phyloP scores from a whole-genome alignment of 2,329 filamentous ascomycete genomes.

The Fusarium miscanthi region DNA sequence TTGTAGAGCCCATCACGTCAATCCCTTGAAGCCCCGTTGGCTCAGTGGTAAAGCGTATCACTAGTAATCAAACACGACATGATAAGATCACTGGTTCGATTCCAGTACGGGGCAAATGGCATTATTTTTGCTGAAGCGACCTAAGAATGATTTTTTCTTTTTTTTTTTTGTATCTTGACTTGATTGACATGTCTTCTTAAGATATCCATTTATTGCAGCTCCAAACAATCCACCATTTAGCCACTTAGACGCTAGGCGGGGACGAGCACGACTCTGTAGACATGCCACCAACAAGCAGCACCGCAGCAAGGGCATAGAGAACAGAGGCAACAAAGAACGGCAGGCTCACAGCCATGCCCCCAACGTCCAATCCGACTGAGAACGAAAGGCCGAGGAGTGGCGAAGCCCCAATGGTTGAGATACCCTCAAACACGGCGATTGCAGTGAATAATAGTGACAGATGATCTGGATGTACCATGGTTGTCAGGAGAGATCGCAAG shows the following conservation, averaged over 20 bases:
- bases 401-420: background rate
- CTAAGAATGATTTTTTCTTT: background rate
- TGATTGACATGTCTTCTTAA: accelerated
- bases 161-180: background rate
- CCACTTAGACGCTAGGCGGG: too few relatives aligned
- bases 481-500: constrained; percentile 1
- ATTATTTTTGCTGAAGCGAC: background rate
- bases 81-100: background rate
- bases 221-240: too few relatives aligned
- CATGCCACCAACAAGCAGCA: background rate
- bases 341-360: background rate
- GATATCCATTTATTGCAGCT: accelerated
- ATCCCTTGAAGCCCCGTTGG: background rate
- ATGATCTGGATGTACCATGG: background rate
- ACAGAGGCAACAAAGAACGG: background rate
- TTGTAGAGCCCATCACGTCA: accelerated
- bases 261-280: background rate
- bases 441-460: background rate
- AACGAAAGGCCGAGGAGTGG: background rate
- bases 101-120: background rate
- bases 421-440: background rate
- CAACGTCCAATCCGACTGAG: background rate
- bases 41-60: constrained; percentile 1
- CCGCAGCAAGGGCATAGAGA: background rate
- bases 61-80: background rate